A percentile compares a stretch with the other conserved stretches of the same genome.
These are phyloP conservation scores for Dioszegia aurantiaca DNA, from an alignment of 768 basidiomycete species.

Conservation along the genomic window DNA sequence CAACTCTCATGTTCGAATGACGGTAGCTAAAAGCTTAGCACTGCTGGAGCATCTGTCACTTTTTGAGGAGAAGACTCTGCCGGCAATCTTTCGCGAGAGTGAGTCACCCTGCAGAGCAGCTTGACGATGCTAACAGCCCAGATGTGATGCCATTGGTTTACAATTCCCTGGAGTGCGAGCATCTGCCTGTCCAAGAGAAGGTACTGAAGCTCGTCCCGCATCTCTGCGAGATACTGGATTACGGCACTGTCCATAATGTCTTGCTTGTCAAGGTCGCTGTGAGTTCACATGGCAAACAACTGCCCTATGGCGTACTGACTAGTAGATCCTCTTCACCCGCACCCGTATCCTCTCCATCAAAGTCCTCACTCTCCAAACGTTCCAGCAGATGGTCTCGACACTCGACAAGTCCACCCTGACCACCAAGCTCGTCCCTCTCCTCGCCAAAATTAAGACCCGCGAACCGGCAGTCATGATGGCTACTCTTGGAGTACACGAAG, in stretches of 20 bases:
- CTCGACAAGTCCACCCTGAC: constrained; percentile 65
- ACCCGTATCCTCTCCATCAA: constrained; percentile 87
- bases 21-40: constrained; percentile 46
- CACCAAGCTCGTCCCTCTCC: constrained; percentile 87
- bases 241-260: constrained; percentile 86
- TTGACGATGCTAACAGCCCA: constrained; percentile 44
- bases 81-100: constrained; percentile 84
- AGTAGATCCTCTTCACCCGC: constrained; percentile 83
- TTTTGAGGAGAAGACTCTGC: constrained; percentile 85
- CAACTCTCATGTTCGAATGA: constrained; percentile 55
- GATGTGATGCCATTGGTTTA: constrained; percentile 96
- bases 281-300: too few relatives aligned
- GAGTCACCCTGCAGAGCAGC: constrained; percentile 47
- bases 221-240: constrained; percentile 89
- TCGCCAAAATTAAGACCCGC: constrained; percentile 92
- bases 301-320: constrained; percentile 10
- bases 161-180: constrained; percentile 93
- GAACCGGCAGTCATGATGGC: constrained; percentile 62
- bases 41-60: constrained; percentile 82
- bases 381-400: constrained; percentile 50
- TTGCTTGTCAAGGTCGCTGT: constrained; percentile 92
- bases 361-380: constrained; percentile 58
- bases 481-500: constrained; percentile 83
- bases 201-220: constrained; percentile 78
- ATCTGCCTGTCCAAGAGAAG: constrained; percentile 84